Evolutionary conservation across 495 filamentous ascomycete genomes (phyloP), one percentile per base, ranked within the genome.

Genomic region (Chaetomium cochliodes): DNA sequence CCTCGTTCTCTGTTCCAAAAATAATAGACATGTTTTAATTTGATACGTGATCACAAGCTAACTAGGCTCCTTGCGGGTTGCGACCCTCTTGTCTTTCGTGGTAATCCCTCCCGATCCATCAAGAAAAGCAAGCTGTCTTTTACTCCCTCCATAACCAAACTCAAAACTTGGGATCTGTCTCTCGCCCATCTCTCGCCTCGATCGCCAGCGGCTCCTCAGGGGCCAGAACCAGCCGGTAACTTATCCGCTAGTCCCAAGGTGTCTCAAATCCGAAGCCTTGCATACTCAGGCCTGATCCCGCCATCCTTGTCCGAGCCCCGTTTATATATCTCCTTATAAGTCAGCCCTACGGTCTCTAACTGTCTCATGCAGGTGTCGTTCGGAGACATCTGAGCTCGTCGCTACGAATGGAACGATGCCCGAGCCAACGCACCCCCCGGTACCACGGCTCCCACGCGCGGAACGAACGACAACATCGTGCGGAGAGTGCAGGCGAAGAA

Each of bases 381-480:
- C 41, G 37, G 50, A 41, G 18, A 47, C 53, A 49, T 2, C 51
- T 57, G 41, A 64, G 28, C 44, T 64, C 22, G 53, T 30, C 44
- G 46, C 53, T 64, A 58, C 60, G 57, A 60, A 62, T 61, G 26
- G 62, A 61, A 58, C 57, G 22, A 77, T 76, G 72, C 73, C 76
- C 71, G 74, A 77, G 61, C 63, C 66, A 50, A 69, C 73, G 74
- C 72, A 76, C 47, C 13, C 33, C 60, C 60, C 50, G 41, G 64
- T 62, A 37, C 33, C 67, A 56, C 71, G 75, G 37, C 63, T 66
- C 16, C 60, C 65, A 54, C 75, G 74, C 61, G 71, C 71, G 22
- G 75, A 77, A 67, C 68, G 75, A 58, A 74, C 63, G 26, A 76
- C 75, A 22, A 77, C 75, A n/a, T 76, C 74, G 26, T 78, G 76